Evolutionary conservation across 805 yeast genomes (phyloP).

Genomic region (Candida bentonensis): DNA sequence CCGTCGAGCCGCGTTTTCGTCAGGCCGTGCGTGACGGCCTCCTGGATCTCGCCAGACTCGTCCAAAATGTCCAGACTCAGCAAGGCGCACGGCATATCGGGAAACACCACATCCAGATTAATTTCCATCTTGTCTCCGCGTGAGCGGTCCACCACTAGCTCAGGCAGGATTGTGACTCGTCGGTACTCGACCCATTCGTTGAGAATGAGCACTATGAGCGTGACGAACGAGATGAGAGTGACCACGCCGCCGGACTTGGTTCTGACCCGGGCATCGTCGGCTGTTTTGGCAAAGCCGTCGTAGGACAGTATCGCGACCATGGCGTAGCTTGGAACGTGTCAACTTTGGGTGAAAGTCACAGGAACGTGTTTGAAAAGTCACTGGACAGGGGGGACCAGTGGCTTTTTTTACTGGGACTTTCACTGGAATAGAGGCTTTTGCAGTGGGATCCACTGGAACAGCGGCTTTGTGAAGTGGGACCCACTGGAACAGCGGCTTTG

Average conservation of each 20-base stretch:
- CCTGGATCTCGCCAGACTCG: conserved; percentile 69
- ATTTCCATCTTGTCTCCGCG: conserved; percentile 65
- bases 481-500: too few species aligned
- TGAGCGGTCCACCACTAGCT: conserved; percentile 61
- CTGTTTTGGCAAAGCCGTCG: conserved; percentile 90
- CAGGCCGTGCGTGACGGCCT: conserved; percentile 63
- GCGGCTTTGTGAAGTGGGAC: too few species aligned
- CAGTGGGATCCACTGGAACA: too few species aligned
- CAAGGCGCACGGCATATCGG: conserved; percentile 68
- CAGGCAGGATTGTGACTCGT: conserved; percentile 56
- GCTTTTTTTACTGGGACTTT: too few species aligned
- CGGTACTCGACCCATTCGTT: conserved; percentile 71
- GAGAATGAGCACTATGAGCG: conserved; percentile 47
- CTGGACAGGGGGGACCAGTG: too few species aligned
- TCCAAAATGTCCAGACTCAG: conserved; percentile 80
- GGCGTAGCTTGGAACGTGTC: too few species aligned
- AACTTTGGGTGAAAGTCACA: too few species aligned
- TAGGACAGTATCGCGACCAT: conserved; percentile 50
- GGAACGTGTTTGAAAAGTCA: too few species aligned
- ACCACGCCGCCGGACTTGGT: conserved; percentile 87
- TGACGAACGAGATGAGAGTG: conserved; percentile 52
- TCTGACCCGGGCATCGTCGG: conserved; percentile 80
- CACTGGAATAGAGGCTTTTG: too few species aligned
- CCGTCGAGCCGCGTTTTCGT: conserved; percentile 48
- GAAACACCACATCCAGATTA: conserved; percentile 71